A percentile compares a stretch with the other conserved stretches of the same genome.
Conservation (phyloP, 2,329 filamentous ascomycete species). For the Ilyonectria robusta region DNA sequence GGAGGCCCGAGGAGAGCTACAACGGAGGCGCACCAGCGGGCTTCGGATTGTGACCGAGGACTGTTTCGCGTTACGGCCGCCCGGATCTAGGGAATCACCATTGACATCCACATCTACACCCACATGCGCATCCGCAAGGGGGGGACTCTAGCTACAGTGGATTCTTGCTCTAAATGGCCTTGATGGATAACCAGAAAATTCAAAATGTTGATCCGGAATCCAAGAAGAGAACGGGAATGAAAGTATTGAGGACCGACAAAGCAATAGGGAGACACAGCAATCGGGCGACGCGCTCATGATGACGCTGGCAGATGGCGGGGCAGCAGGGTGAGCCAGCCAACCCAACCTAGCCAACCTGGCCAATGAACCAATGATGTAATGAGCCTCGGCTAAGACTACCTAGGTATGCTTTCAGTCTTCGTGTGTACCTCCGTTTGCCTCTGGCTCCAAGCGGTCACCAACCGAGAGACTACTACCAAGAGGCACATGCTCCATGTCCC, state of each 20-base stretch:
- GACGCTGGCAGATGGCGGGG: slow-evolving; percentile 19
- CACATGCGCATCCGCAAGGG: not conserved
- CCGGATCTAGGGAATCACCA: slow-evolving; percentile 44
- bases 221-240: too few species aligned
- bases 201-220: too few species aligned
- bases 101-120: slow-evolving; percentile 25
- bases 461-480: slow-evolving; percentile 5
- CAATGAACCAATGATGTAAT: too few species aligned
- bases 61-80: slow-evolving; percentile 33
- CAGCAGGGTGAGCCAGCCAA: slow-evolving; percentile 9
- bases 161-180: too few species aligned
- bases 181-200: too few species aligned
- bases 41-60: slow-evolving; percentile 44
- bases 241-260: too few species aligned
- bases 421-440: not conserved
- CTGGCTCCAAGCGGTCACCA: slow-evolving; percentile 2
- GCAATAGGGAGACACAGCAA: too few species aligned
- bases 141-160: not conserved
- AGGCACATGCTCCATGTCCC: not conserved
- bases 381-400: too few species aligned
- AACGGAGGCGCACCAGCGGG: slow-evolving; percentile 20
- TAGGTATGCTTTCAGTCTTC: too few species aligned
- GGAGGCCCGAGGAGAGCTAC: slow-evolving; percentile 21
- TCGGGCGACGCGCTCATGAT: slow-evolving; percentile 13
- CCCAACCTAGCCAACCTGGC: not conserved